A percentile compares a stretch with the other conserved stretches of the same genome.
These are phyloP conservation scores for Ustulina deusta DNA, from an alignment of 2,329 filamentous ascomycete species.

Conservation along the genomic window DNA sequence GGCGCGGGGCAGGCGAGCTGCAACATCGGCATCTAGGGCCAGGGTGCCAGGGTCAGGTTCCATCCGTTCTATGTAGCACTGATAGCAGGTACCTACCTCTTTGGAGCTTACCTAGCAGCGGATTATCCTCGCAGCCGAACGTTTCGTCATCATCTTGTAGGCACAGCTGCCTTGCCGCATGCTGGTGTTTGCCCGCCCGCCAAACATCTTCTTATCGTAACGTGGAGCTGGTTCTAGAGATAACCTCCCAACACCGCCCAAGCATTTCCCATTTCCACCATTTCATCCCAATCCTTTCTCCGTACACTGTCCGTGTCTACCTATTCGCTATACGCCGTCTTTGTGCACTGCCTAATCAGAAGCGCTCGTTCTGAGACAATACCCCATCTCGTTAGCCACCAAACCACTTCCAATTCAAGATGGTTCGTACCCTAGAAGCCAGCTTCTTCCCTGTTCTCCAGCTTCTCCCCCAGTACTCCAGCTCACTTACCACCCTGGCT, in stretches of 20 bases:
- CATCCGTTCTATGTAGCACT: neutral
- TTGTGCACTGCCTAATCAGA: slow-evolving; percentile 30
- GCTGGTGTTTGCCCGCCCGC: slow-evolving; percentile 9
- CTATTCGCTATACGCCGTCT: neutral
- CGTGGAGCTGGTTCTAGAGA: slow-evolving; percentile 16
- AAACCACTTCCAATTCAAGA: slow-evolving; percentile 21
- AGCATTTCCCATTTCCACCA: neutral
- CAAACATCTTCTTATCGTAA: slow-evolving; percentile 2
- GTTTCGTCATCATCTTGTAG: slow-evolving; percentile 39
- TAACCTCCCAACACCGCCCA: neutral
- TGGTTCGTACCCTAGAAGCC: slow-evolving; percentile 31
- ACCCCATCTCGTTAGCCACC: slow-evolving; percentile 18
- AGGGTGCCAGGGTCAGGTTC: slow-evolving; percentile 10
- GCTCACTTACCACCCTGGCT: neutral
- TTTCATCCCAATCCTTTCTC: neutral
- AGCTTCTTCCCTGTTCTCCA: slow-evolving; percentile 1
- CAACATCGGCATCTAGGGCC: slow-evolving; percentile 10
- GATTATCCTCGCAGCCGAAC: slow-evolving; percentile 37
- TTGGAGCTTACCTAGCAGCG: neutral
- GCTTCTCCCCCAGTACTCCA: neutral
- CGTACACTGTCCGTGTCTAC: no score
- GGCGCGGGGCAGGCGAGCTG: slow-evolving; percentile 26
- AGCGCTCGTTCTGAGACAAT: slow-evolving; percentile 12
- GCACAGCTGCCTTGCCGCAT: slow-evolving; percentile 34
- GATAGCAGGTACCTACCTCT: neutral